Base-by-base conservation (phyloP, 768 basidiomycete genomes). In the Mycena galopus region DNA sequence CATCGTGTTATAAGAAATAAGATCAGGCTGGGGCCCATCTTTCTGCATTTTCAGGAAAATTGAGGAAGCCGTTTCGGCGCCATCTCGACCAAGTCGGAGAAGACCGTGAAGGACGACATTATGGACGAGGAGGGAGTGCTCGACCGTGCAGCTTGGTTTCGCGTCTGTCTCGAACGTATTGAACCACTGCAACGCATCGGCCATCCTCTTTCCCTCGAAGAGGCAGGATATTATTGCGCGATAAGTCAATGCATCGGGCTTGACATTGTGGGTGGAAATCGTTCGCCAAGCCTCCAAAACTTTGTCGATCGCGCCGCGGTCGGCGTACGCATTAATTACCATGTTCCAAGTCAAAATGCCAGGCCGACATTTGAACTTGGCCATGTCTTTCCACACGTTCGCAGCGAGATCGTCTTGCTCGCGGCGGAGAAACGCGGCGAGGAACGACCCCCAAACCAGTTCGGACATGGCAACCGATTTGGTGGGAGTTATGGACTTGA, bases 1-100 rank as follows among this genome's bases (percentile, higher is more conserved):
- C 76, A 98, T 85, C 2, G 90, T 94, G 83, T 98, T 98, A 85
- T 92, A 93, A 2, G 95, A 91, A 57, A 92, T 84, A 30, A 94
- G 82, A 77, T 96, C 93, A 14, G 93, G 92, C 30, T 84, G 82
- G 9, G 92, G 92, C 1, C 92, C 92, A 8, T 79, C 73, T 1
- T 72, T 65, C 55, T 84, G 81, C 86, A 92, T 87, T 60, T 75
- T 78, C 42, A 82, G 75, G 47, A 92, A 77, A 47, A 92, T 67
- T 3, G 67, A 39, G 29, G 72, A 63, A 10, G 79, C 77, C 39
- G 81, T 78, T 8, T 86, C 88, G 32, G 88, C 85, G 2, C 75
- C 67, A 37, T 85, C 80, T 42, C 81, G 84, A 37, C 80, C 79
- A n/a, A 78, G 78, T 32, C 77, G 81, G 27, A 97, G 86, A 17